A percentile compares a stretch with the other conserved stretches of the same genome.
Evolutionary conservation across 164 flowering plant genomes (phyloP).

Genomic region (Magnolia officinalis): DNA sequence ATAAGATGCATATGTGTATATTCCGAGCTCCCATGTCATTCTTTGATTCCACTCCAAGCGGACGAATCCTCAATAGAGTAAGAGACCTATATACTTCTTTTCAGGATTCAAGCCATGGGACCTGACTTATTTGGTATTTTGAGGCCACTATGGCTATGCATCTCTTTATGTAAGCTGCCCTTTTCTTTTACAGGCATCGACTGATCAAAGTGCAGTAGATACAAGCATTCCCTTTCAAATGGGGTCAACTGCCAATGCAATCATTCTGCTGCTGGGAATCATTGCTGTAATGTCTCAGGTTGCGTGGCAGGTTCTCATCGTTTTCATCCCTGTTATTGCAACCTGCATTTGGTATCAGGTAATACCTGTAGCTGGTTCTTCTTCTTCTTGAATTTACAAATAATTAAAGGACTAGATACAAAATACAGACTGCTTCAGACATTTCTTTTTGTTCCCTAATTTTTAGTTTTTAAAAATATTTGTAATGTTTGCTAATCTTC

Average conservation of each 20-base stretch:
- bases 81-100: slow-evolving; percentile 13
- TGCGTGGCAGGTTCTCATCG: slow-evolving; percentile 85
- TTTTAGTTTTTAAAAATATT: neutral
- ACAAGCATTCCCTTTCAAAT: slow-evolving; percentile 40
- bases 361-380: slow-evolving; percentile 7
- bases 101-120: neutral
- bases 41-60: slow-evolving; percentile 95
- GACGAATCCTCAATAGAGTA: slow-evolving; percentile 82
- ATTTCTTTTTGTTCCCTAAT: neutral
- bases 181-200: slow-evolving; percentile 60
- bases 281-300: slow-evolving; percentile 90
- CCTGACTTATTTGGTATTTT: neutral
- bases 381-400: neutral
- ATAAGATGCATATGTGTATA: slow-evolving; percentile 71
- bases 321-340: slow-evolving; percentile 68
- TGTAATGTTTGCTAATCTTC: too few relatives aligned
- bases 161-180: neutral
- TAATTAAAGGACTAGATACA: neutral
- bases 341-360: slow-evolving; percentile 87
- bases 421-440: neutral
- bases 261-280: slow-evolving; percentile 70
- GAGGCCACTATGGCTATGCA: neutral
- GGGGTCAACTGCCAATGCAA: slow-evolving; percentile 43
- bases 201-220: slow-evolving; percentile 89
- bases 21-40: slow-evolving; percentile 97